Percentiles rank a stretch among this genome's conserved stretches.
These are phyloP conservation scores for Raffaelea albimanens DNA, from an alignment of 2,329 filamentous ascomycete genomes.

Conservation along the genomic window DNA sequence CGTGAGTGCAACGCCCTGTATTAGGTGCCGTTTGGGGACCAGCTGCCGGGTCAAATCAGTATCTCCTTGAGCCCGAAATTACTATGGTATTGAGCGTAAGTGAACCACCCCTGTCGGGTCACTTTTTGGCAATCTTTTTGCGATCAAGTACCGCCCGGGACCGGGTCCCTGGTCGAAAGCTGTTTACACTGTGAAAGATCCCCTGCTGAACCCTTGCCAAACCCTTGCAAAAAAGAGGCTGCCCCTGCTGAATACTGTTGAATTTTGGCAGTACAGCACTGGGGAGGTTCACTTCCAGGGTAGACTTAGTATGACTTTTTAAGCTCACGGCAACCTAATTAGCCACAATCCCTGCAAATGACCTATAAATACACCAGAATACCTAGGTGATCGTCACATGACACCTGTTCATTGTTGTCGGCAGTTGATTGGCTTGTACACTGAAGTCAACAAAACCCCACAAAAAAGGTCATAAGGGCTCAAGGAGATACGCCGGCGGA, in stretches of 20 bases:
- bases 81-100: no score
- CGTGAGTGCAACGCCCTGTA: neutral
- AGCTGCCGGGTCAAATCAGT: neutral
- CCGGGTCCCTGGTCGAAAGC: no score
- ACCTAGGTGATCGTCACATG: neutral
- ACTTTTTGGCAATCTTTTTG: no score
- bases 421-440: no score
- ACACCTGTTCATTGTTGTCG: neutral
- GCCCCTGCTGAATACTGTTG: no score
- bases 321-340: neutral
- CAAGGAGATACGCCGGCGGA: neutral
- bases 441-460: no score
- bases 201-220: neutral
- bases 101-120: no score
- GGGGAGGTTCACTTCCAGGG: no score
- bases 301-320: no score
- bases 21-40: neutral
- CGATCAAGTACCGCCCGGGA: no score
- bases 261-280: no score
- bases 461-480: neutral
- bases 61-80: no score
- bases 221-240: neutral
- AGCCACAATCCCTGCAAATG: neutral
- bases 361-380: neutral
- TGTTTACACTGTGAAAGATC: neutral